These are phyloP conservation scores for Pelargonium cotyledonis DNA, from an alignment of 441 rosid species.

Conservation along the genomic window DNA sequence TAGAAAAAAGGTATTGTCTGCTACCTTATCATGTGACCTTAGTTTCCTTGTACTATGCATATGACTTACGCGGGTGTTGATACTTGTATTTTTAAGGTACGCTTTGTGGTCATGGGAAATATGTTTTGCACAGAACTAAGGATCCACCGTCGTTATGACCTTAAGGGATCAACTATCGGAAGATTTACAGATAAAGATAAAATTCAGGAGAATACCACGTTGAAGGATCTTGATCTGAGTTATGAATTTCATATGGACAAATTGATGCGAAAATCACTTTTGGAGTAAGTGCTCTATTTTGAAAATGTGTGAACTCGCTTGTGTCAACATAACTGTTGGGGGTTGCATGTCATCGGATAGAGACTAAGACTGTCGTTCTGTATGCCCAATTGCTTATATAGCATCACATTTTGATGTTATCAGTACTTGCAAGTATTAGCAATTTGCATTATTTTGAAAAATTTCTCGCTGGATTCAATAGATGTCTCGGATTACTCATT, in stretches of 20 bases:
- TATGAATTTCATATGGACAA: conserved; percentile 92
- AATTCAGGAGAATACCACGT: conserved; percentile 59
- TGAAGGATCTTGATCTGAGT: conserved; percentile 81
- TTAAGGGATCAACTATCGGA: conserved; percentile 87
- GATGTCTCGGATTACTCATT: background rate
- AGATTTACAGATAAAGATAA: conserved; percentile 65
- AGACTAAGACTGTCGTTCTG: background rate
- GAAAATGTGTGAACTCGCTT: background rate
- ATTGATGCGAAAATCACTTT: conserved; percentile 62
- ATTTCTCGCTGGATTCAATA: background rate
- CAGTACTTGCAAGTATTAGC: background rate
- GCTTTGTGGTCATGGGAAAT: conserved; percentile 98
- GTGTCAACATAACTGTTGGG: background rate
- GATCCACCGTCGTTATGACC: conserved; percentile 86
- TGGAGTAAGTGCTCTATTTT: conserved; percentile 44
- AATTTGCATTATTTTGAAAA: background rate
- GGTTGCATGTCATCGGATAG: background rate
- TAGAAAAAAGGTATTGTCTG: conserved; percentile 62
- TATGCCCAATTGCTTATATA: background rate
- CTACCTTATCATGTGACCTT: conserved; percentile 8
- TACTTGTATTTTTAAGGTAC: conserved; percentile 46
- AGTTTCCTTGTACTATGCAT: conserved; percentile 12
- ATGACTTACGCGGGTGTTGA: conserved; percentile 10
- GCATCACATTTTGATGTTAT: background rate
- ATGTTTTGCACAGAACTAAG: conserved; percentile 96